Evolutionary conservation across 306 rosid species (phyloP).

Genomic region (Cicer bijugum): DNA sequence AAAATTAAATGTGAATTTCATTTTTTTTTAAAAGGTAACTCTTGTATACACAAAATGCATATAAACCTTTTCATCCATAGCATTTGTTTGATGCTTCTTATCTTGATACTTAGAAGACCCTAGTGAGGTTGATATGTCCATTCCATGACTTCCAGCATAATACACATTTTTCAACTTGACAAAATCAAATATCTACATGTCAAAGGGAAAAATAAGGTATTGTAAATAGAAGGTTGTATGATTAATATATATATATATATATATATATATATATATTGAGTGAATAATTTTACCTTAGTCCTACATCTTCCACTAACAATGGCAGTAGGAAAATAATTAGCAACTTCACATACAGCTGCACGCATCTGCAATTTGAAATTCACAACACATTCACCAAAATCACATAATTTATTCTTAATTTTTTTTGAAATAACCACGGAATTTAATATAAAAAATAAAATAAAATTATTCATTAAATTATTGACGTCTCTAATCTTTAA

Average conservation of each 20-base stretch:
- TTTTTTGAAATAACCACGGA: too few relatives aligned
- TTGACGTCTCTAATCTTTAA: too few relatives aligned
- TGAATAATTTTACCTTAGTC: conserved; percentile 52
- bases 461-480: too few relatives aligned
- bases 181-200: conserved; percentile 57
- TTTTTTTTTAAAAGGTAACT: not conserved
- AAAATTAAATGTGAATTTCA: too few relatives aligned
- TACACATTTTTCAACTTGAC: conserved; percentile 54
- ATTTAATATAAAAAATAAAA: too few relatives aligned
- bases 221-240: not conserved
- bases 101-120: conserved; percentile 50
- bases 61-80: conserved; percentile 56
- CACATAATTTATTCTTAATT: too few relatives aligned
- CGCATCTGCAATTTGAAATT: conserved; percentile 57
- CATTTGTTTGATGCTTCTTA: conserved; percentile 48
- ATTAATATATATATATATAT: not conserved
- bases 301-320: conserved; percentile 60
- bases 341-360: conserved; percentile 49
- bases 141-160: conserved; percentile 82
- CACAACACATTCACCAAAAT: not conserved
- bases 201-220: conserved; percentile 8
- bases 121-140: conserved; percentile 65
- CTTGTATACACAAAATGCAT: not conserved
- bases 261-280: not conserved
- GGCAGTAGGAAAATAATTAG: conserved; percentile 58